phyloP scores from a whole-genome alignment of 441 rosid species.

The Viola pubescens region DNA sequence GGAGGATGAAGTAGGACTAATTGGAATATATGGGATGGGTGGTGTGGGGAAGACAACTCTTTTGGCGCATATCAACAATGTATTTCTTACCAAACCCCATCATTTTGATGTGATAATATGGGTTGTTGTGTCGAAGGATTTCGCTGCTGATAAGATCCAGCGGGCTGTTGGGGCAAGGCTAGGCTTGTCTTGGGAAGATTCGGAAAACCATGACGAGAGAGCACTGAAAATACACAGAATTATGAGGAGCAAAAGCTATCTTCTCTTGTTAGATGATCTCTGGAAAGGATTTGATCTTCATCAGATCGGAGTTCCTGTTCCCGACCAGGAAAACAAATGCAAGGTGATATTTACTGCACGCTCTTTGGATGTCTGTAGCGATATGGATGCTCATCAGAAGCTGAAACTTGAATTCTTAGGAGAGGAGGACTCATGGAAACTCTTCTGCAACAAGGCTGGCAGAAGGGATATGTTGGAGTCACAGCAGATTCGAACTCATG shows the following conservation, averaged over 20 bases:
- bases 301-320: conserved; percentile 39
- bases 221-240: conserved; percentile 30
- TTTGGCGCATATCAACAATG: conserved; percentile 26
- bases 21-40: conserved; percentile 36
- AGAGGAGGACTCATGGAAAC: conserved; percentile 35
- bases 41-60: conserved; percentile 45
- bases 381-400: conserved; percentile 32
- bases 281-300: conserved; percentile 45
- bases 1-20: conserved; percentile 27
- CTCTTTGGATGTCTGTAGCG: conserved; percentile 34
- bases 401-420: conserved; percentile 36
- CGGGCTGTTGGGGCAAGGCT: conserved; percentile 27
- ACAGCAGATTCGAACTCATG: conserved; percentile 22
- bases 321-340: conserved; percentile 31
- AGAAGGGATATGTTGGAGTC: conserved; percentile 25
- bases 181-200: conserved; percentile 38
- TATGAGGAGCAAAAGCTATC: conserved; percentile 32
- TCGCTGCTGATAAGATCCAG: conserved; percentile 33
- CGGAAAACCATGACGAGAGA: conserved; percentile 28
- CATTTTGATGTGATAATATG: conserved; percentile 32
- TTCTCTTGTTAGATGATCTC: conserved; percentile 43
- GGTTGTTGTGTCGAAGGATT: conserved; percentile 40
- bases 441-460: conserved; percentile 33
- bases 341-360: conserved; percentile 43
- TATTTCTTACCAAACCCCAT: conserved; percentile 13